Conservation (phyloP, 2,329 filamentous ascomycete genomes). For the Rhynchosporium secalis region DNA sequence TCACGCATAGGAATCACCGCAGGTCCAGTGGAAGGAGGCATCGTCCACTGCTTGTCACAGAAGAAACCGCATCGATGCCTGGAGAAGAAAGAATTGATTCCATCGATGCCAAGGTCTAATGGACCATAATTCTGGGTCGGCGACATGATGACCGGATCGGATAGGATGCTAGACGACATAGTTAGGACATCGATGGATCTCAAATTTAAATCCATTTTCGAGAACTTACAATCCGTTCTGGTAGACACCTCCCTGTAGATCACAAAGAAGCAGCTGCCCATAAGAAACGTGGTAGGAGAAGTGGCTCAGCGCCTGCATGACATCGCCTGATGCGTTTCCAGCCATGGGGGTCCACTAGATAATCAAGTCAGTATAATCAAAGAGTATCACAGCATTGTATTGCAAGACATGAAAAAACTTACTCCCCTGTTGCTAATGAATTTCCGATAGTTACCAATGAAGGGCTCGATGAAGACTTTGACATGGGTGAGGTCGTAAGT, state of each 20-base stretch:
- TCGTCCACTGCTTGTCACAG: not conserved
- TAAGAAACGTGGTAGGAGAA: not conserved
- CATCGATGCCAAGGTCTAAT: not conserved
- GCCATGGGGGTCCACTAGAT: not conserved
- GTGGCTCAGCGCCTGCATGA: not conserved
- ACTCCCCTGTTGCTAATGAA: not conserved
- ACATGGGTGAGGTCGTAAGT: not conserved
- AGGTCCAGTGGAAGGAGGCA: not conserved
- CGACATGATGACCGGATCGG: not conserved
- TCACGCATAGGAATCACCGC: not conserved
- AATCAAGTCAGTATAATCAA: not conserved
- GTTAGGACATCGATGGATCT: not conserved
- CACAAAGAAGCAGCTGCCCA: not conserved
- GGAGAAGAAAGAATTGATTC: not conserved
- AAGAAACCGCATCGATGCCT: conserved; percentile 1
- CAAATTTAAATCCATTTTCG: not conserved
- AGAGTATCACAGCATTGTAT: not conserved
- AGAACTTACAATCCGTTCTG: not conserved
- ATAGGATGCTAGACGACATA: not conserved
- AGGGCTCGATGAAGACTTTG: not conserved
- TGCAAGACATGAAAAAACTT: not conserved
- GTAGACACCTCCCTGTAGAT: not conserved
- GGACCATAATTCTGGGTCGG: not conserved
- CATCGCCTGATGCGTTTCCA: not conserved
- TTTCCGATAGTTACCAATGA: not conserved